A percentile compares a stretch with the other conserved stretches of the same genome.
Evolutionary conservation across 2,329 filamentous ascomycete species (phyloP).

Genomic region (Tolypocladium tundrense): DNA sequence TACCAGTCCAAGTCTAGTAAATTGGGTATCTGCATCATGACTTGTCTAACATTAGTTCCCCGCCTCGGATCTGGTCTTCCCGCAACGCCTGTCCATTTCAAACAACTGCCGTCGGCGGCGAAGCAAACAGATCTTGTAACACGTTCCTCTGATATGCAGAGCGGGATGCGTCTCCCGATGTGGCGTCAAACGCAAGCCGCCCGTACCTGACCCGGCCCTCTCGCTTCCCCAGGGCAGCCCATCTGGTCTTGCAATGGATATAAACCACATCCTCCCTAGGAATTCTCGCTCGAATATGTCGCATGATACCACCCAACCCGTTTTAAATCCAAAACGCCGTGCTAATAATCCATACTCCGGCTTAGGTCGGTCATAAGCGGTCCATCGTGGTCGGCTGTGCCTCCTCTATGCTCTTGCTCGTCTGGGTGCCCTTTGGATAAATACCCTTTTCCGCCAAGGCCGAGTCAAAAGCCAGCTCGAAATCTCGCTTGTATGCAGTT

Average conservation of each 20-base stretch:
- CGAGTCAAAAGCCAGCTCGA: not conserved
- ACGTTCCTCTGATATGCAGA: not conserved
- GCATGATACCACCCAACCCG: not conserved
- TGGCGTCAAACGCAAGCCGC: not conserved
- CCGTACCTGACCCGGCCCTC: not conserved
- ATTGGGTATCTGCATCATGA: not conserved
- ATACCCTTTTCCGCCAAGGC: not conserved
- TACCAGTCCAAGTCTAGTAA: not conserved
- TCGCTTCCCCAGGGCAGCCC: not conserved
- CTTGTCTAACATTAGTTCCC: not conserved
- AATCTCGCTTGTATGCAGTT: not conserved
- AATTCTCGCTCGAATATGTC: not conserved
- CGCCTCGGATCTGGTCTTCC: not conserved
- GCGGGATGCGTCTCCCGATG: not conserved
- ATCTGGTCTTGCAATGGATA: not conserved
- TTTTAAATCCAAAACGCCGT: not conserved
- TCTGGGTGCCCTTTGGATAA: not conserved
- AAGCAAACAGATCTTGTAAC: not conserved
- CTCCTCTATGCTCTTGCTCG: not conserved
- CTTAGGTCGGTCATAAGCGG: not conserved
- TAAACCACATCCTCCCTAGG: not conserved
- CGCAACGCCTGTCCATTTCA: not conserved
- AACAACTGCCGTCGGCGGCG: not conserved
- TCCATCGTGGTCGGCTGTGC: not conserved
- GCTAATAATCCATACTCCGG: not conserved